Base-by-base conservation (phyloP, 192 early-diverging fungal species). In the Coemansia sp. region DNA sequence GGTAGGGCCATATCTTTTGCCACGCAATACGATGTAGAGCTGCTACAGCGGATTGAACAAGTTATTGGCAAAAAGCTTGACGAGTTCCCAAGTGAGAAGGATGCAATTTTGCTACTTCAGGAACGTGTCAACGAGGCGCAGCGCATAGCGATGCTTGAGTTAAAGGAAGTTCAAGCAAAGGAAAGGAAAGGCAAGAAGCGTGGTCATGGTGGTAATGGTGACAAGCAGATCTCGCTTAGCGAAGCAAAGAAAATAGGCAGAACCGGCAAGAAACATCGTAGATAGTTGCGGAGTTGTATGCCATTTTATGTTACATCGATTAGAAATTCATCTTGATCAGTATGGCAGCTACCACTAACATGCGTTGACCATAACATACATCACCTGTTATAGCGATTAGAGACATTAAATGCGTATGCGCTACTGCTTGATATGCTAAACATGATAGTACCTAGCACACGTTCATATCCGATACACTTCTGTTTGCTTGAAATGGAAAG, bases 1-100 rank as follows among this genome's bases (percentile, higher is more conserved):
- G 92, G 92, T 18, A 86, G 88, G 53, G 88, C 92, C 3, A 81
- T 92, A 7, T 92, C 92, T 48, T 88, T 93, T 76, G 88, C 92
- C 14, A 89, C 87, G 34, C 92, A 93, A 64, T 97, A 98, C 67
- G 96, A 98, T 72, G 88, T 98, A 19, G 96, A 98, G 76, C 83
- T 93, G 56, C 90, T 92, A 71, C 94, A 96, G 75, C 85, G 95
- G 38, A 93, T 98, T 52, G 96, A 98, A 74, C 88, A 93, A 54
- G 91, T 91, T 28, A 80, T 98, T 59, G 84, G 85, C 44, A 94
- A 90, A 67, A 95, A 97, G 71, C 73, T 98, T 60, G 88, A 89
- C 31, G 85, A 86, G 62, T 97, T 92, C 67, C 92, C 92, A 24
- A 62, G 87, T 18, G 90, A 92, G 49, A 94, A 95, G 71, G 87